These are phyloP conservation scores for Epichloe elymi DNA, from an alignment of 2,329 filamentous ascomycete species.

Conservation along the genomic window DNA sequence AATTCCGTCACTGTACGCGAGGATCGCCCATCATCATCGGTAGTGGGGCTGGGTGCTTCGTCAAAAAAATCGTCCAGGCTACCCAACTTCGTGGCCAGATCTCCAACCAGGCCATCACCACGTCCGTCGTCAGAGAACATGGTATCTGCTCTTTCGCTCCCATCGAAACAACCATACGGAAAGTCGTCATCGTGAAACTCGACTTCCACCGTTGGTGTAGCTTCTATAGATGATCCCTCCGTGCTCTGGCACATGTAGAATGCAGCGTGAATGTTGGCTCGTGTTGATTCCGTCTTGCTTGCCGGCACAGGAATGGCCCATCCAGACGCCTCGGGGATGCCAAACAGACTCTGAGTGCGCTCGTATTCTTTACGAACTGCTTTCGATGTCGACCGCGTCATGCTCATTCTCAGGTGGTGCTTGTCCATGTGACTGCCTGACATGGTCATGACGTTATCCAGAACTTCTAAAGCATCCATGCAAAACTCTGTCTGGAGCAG, in stretches of 20 bases:
- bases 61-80: constrained; percentile 76
- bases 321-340: constrained; percentile 87
- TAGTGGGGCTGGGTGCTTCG: constrained; percentile 47
- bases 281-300: constrained; percentile 72
- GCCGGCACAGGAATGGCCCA: constrained; percentile 95
- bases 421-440: constrained; percentile 85
- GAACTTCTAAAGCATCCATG: constrained; percentile 77
- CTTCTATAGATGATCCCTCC: constrained; percentile 42
- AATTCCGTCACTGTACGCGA: constrained; percentile 53
- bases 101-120: constrained; percentile 54
- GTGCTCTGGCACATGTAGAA: constrained; percentile 83
- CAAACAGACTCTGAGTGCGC: constrained; percentile 84
- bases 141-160: constrained; percentile 64
- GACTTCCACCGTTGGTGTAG: constrained; percentile 66
- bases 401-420: constrained; percentile 94
- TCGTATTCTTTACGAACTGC: constrained; percentile 89
- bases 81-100: constrained; percentile 69
- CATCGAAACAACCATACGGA: constrained; percentile 64
- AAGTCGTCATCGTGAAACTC: constrained; percentile 90
- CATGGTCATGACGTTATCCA: constrained; percentile 93
- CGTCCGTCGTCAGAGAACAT: constrained; percentile 82
- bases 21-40: constrained; percentile 44
- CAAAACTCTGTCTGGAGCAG: constrained; percentile 88
- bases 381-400: constrained; percentile 78
- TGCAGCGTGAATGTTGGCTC: constrained; percentile 86